Evolutionary conservation across 768 basidiomycete species (phyloP).

Genomic region (Kondoa malvinella): DNA sequence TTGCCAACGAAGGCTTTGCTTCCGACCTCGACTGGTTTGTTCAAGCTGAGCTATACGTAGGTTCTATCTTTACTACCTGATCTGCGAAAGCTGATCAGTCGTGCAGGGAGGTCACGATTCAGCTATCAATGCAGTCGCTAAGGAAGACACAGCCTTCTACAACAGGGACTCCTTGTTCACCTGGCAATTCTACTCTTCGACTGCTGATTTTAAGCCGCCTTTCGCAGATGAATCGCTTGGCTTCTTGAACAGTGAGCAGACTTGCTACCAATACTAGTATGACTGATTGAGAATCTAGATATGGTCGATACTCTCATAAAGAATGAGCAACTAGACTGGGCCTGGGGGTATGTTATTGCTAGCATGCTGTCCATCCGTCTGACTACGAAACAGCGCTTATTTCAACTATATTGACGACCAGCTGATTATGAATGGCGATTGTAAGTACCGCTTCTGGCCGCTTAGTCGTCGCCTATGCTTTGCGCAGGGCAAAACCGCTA

Average conservation of each 20-base stretch:
- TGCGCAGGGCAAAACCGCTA: neutral
- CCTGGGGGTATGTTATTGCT: neutral
- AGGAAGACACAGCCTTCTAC: slow-evolving; percentile 17
- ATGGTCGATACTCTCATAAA: neutral
- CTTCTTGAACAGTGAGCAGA: slow-evolving; percentile 33
- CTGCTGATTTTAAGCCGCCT: slow-evolving; percentile 18
- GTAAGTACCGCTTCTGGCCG: neutral
- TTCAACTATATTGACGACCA: neutral
- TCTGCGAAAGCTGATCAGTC: neutral
- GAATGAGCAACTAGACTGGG: neutral
- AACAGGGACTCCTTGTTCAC: slow-evolving; percentile 21
- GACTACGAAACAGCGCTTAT: neutral
- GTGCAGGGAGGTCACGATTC: slow-evolving; percentile 22
- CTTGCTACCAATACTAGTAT: neutral
- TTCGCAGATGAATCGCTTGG: slow-evolving; percentile 36
- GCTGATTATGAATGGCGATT: neutral
- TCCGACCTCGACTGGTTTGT: slow-evolving; percentile 22
- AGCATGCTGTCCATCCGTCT: neutral
- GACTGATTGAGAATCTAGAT: neutral
- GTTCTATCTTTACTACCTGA: neutral
- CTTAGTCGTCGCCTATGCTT: neutral
- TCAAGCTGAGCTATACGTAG: neutral
- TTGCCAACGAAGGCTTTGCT: slow-evolving; percentile 8
- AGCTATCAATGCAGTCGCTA: slow-evolving; percentile 19
- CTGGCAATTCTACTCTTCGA: slow-evolving; percentile 23